phyloP scores from a whole-genome alignment of 2,329 filamentous ascomycete species.

The Alternaria arbusti region DNA sequence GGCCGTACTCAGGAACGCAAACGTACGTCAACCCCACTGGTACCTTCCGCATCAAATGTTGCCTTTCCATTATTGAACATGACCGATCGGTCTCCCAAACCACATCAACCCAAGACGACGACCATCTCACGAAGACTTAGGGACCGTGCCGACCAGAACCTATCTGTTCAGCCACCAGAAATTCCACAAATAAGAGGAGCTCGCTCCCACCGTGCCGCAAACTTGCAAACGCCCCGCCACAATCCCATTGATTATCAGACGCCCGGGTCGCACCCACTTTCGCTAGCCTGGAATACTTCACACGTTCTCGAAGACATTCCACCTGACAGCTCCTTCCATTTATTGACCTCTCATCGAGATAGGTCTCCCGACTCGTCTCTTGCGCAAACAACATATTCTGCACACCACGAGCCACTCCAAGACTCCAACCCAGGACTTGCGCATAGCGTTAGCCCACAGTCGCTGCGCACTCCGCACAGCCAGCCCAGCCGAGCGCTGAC shows the following conservation, averaged over 20 bases:
- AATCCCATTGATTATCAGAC: constrained; percentile 38
- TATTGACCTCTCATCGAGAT: constrained; percentile 17
- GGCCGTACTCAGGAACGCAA: constrained; percentile 34
- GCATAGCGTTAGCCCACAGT: constrained; percentile 14
- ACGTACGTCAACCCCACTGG: constrained; percentile 47
- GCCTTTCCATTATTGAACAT: constrained; percentile 38
- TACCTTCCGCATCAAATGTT: constrained; percentile 35
- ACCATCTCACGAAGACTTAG: constrained; percentile 47
- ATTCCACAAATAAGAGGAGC: constrained; percentile 35
- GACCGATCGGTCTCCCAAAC: constrained; percentile 43
- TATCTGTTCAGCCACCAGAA: constrained; percentile 41
- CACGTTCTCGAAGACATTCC: constrained; percentile 23
- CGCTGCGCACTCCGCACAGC: constrained; percentile 21
- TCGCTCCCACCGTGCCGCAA: constrained; percentile 44
- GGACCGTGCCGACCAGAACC: constrained; percentile 36
- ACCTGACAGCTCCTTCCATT: constrained; percentile 28
- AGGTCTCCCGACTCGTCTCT: constrained; percentile 20
- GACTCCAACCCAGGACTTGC: constrained; percentile 17
- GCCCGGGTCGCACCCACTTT: constrained; percentile 30
- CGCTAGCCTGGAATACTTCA: constrained; percentile 31
- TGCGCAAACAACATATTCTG: constrained; percentile 25
- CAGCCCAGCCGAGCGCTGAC: constrained; percentile 14
- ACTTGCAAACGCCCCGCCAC: constrained; percentile 35
- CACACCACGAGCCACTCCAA: constrained; percentile 27
- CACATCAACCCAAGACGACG: constrained; percentile 33